A percentile compares a stretch with the other conserved stretches of the same genome.
phyloP scores from a whole-genome alignment of 176 grass and related monocot species.

The Themeda triandra region DNA sequence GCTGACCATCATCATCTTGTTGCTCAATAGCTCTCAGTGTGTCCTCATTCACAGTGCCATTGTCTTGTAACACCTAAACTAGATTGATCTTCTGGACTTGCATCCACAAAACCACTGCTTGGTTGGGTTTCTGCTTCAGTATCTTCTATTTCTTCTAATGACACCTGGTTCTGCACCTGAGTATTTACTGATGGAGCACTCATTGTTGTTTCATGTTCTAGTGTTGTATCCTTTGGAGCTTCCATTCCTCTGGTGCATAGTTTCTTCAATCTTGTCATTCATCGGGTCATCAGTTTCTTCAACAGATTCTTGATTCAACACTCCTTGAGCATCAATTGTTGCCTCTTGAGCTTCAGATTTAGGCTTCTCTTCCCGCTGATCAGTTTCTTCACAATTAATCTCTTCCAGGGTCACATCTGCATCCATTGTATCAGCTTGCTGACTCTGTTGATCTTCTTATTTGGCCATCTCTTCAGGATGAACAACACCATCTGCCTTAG shows the following conservation, averaged over 20 bases:
- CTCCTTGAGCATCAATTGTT: constrained; percentile 16
- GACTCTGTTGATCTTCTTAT: constrained; percentile 30
- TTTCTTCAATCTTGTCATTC: constrained; percentile 16
- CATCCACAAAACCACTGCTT: constrained; percentile 26
- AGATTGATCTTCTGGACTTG: neutral
- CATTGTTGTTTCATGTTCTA: constrained; percentile 9
- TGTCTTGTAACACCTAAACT: neutral
- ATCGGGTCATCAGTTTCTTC: constrained; percentile 11
- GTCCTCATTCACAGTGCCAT: constrained; percentile 19
- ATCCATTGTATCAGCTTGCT: neutral
- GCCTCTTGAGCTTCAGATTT: neutral
- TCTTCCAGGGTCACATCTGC: constrained; percentile 25
- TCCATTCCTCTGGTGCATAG: neutral
- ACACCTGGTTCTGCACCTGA: constrained; percentile 23
- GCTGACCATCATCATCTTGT: neutral
- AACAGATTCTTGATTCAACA: constrained; percentile 17
- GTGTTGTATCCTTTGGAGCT: no score
- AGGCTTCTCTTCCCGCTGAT: constrained; percentile 13
- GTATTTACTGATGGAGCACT: neutral
- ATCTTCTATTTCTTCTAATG: constrained; percentile 15
- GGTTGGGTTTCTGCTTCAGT: constrained; percentile 12
- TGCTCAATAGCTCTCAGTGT: neutral
- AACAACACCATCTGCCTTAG: neutral
- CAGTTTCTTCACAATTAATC: neutral
- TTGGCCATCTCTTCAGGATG: constrained; percentile 1